Evolutionary conservation across 768 basidiomycete genomes (phyloP), one percentile per base, ranked within the genome.

Genomic region (Russula virescens): DNA sequence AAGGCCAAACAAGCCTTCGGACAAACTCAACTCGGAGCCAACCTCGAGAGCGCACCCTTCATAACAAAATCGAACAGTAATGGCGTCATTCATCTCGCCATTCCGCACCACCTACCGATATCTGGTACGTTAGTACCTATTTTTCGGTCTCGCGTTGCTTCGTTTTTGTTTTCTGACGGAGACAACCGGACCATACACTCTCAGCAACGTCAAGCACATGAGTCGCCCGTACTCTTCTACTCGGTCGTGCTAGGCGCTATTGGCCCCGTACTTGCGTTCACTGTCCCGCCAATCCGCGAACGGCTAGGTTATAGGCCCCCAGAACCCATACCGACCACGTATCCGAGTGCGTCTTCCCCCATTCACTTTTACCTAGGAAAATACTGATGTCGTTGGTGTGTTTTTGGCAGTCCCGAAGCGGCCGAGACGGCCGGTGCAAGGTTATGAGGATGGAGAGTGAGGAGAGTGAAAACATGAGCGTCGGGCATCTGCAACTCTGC

Each of bases 121-220:
- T 49, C 55, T 72, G 52, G 74, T 75, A 62, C 19, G 68, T 35
- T 31, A 8, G 28, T 13, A 38, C 38, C 38, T 38, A 38, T 14
- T 6, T 9, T 11, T 38, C 42, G 18, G 18, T 6, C 8, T 18
- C 42, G 2, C 42, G 3, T 8, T 19, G 3, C 42, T 5, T 43
- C 42, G 42, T 43, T 43, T 43, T 19, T 43, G 42, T 11, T 16
- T 40, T 16, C 38, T 40, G 5, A 13, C 5, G 6, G 38, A 40
- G 14, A 40, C 38, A 16, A 40, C 31, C 31, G 31, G 31, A 31
- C 10, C 38, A 35, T 53, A 38, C 34, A 31, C 3, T 16, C 26
- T 50, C 72, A 95, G 93, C 91, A 93, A 92, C 84, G 88, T 51
- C 84, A 87, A 68, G 91, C 93, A 42, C 93, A 96, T 75, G 93